Evolutionary conservation across 2,329 filamentous ascomycete species (phyloP).

Genomic region (Fusarium sp.): DNA sequence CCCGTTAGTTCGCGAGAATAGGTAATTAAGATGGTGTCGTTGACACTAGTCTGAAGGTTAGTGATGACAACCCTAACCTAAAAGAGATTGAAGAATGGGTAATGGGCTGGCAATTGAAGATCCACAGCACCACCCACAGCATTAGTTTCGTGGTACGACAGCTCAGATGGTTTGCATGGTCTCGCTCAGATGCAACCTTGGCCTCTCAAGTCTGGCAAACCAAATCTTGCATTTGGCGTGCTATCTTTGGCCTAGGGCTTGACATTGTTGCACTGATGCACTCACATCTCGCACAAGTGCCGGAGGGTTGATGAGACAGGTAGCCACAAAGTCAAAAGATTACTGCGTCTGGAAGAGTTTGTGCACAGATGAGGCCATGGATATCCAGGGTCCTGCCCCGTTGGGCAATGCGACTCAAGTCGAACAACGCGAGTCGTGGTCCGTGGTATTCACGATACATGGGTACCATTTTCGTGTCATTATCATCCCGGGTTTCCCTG

Average conservation of each 20-base stretch:
- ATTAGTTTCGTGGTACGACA: conserved; percentile 37
- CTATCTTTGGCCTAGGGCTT: conserved; percentile 21
- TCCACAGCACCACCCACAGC: conserved; percentile 31
- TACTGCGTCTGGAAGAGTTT: conserved; percentile 23
- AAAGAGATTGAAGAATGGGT: conserved; percentile 33
- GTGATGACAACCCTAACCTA: conserved; percentile 41
- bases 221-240: conserved; percentile 28
- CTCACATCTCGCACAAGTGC: conserved; percentile 21
- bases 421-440: conserved; percentile 37
- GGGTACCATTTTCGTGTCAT: conserved; percentile 38
- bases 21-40: conserved; percentile 37
- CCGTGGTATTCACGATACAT: conserved; percentile 24
- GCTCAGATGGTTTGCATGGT: conserved; percentile 36
- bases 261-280: conserved; percentile 2
- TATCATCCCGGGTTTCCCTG: conserved; percentile 36
- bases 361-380: conserved; percentile 23
- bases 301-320: conserved; percentile 26
- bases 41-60: conserved; percentile 38
- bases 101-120: conserved; percentile 21
- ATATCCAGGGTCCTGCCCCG: conserved; percentile 45
- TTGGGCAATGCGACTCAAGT: conserved; percentile 32
- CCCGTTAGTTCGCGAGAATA: conserved; percentile 29
- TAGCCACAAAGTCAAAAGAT: conserved; percentile 41
- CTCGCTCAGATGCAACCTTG: conserved; percentile 26
- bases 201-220: conserved; percentile 21